Evolutionary conservation across 169 alveolate genomes (phyloP).

Genomic region (Plasmodium adleri): DNA sequence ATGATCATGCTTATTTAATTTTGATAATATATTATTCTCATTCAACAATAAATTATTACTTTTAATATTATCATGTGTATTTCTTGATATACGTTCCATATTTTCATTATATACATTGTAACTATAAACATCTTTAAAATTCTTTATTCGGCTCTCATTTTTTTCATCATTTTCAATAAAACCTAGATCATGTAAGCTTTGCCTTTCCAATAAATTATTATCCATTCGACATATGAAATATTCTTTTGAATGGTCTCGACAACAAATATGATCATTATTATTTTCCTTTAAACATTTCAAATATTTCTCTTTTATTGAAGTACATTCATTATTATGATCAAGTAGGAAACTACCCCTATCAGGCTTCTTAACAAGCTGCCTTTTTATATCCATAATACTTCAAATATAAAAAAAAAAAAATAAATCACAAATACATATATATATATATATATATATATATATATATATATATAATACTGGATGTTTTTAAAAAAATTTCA

Average conservation of each 20-base stretch:
- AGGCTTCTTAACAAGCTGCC: conserved; percentile 73
- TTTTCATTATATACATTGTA: conserved; percentile 53
- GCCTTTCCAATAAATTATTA: conserved; percentile 66
- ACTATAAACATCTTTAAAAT: conserved; percentile 68
- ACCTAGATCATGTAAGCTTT: conserved; percentile 58
- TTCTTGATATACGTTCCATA: conserved; percentile 36
- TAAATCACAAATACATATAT: background rate
- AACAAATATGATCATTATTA: conserved; percentile 75
- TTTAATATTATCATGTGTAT: background rate
- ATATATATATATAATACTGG: too few species aligned
- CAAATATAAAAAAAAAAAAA: background rate
- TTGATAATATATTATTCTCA: background rate
- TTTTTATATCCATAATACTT: conserved; percentile 47
- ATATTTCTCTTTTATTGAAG: conserved; percentile 64
- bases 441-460: background rate
- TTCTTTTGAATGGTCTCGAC: conserved; percentile 76
- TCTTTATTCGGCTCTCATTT: conserved; percentile 50
- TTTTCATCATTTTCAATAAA: conserved; percentile 63
- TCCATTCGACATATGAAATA: conserved; percentile 80
- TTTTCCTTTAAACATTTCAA: conserved; percentile 74
- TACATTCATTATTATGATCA: conserved; percentile 78
- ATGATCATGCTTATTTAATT: background rate
- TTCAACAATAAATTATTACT: background rate
- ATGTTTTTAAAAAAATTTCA: too few species aligned
- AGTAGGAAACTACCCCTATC: conserved; percentile 78